Evolutionary conservation across 768 basidiomycete species (phyloP), one percentile per base, ranked within the genome.

Genomic region (Kwoniella mangroviensis): DNA sequence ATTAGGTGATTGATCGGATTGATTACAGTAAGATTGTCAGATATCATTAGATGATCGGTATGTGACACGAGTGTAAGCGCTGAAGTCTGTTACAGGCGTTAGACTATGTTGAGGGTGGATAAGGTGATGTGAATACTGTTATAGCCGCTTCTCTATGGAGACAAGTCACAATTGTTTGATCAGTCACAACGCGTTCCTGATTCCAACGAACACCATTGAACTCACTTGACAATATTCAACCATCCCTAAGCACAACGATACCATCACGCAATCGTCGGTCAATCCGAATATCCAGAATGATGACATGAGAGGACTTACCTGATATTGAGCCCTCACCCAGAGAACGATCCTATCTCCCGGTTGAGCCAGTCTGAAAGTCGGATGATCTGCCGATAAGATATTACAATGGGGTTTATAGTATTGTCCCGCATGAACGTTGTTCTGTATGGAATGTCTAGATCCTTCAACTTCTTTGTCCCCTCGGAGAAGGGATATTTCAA

Each of bases 361-460:
- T 54, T 62, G 41, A 11, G 74, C 75, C 11, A 66, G n/a, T 40
- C 58, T 58, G 0, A 81, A 56, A 2, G 76, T 56, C 3, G 63
- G 43, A 58, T 81, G 73, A 40, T 71, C 54, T 1, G 19, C 12
- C 5, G 63, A 57, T 7, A 81, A 45, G 1, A 57, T 56, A 26
- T 72, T 73, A 2, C 15, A 13, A 56, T 81, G 79, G 1, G 52
- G 40, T 64, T 79, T 77, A 65, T 69, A 69, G 56, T 79, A 81
- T 49, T 81, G 79, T 19, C 79, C 79, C 24, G 79, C 77, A 55
- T 78, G 77, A 0, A 81, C 70, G 55, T 81, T 81, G 41, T 77
- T 26, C 60, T 79, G 77, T 9, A 79, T 70, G n/a, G 63, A 54
- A 19, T 51, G 59, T 19, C 79, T 53, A 13, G 75, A 73, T 3